Evolutionary conservation across 1,284 basidiomycete genomes (phyloP).

Genomic region (Melampsora larici-populina): DNA sequence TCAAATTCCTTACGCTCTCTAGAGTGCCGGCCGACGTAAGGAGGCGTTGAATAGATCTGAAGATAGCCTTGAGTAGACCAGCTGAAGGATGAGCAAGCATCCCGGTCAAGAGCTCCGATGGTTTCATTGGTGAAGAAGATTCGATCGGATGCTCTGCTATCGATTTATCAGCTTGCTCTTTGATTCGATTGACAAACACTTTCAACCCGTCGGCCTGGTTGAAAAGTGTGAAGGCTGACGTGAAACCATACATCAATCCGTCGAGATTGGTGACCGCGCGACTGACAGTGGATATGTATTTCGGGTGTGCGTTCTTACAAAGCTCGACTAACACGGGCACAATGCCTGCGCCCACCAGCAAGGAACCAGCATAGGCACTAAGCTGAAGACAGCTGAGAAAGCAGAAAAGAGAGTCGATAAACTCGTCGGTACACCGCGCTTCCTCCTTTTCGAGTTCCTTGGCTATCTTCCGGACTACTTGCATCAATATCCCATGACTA

Average conservation of each 20-base stretch:
- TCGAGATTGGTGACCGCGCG: slow-evolving; percentile 81
- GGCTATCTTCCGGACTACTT: slow-evolving; percentile 74
- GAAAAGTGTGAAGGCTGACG: slow-evolving; percentile 83
- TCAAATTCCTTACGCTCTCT: slow-evolving; percentile 88
- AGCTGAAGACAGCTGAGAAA: slow-evolving; percentile 84
- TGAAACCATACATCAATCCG: slow-evolving; percentile 82
- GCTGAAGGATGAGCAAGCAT: slow-evolving; percentile 46
- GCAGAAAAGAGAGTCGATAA: slow-evolving; percentile 78
- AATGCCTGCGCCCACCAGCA: slow-evolving; percentile 95
- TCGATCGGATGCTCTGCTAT: slow-evolving; percentile 45
- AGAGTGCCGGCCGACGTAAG: slow-evolving; percentile 92
- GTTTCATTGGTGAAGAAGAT: slow-evolving; percentile 11
- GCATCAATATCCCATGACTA: slow-evolving; percentile 91
- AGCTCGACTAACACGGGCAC: slow-evolving; percentile 83
- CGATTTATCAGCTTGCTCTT: slow-evolving; percentile 44
- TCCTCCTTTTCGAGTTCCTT: slow-evolving; percentile 60
- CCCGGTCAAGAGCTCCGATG: slow-evolving; percentile 23
- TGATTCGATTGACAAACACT: slow-evolving; percentile 62
- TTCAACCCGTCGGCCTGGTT: slow-evolving; percentile 80
- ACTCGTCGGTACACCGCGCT: slow-evolving; percentile 56
- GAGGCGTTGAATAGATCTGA: slow-evolving; percentile 91
- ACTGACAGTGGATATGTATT: slow-evolving; percentile 66
- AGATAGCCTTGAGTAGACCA: slow-evolving; percentile 75
- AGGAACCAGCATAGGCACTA: slow-evolving; percentile 76
- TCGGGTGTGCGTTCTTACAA: slow-evolving; percentile 69